Evolutionary conservation across 2,329 filamentous ascomycete species (phyloP).

Genomic region (Gaeumannomyces tritici): DNA sequence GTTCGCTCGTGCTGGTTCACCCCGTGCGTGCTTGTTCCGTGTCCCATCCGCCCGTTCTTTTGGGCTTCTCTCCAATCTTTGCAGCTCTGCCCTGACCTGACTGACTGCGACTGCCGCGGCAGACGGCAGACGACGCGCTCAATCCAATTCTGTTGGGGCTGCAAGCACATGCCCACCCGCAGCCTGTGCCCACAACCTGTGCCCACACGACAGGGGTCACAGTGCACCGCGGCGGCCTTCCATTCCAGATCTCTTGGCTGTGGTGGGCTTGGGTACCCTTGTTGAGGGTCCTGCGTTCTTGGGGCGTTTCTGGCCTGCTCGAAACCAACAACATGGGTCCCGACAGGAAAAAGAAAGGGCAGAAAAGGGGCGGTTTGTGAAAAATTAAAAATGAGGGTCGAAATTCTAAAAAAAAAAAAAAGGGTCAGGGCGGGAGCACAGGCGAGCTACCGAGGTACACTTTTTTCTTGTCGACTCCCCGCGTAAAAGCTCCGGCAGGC

Average conservation of each 20-base stretch:
- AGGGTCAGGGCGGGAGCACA: background rate
- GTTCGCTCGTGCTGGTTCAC: too few relatives aligned
- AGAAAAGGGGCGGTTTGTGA: background rate
- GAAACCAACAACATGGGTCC: background rate
- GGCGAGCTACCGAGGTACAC: too few relatives aligned
- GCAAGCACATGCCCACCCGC: background rate
- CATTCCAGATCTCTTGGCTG: background rate
- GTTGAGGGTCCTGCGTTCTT: background rate
- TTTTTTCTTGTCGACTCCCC: background rate
- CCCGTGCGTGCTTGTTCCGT: too few relatives aligned
- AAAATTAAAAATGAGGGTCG: background rate
- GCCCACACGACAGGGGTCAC: background rate
- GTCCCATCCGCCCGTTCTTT: too few relatives aligned
- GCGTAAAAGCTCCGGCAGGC: background rate
- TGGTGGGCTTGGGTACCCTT: background rate
- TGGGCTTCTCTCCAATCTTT: too few relatives aligned
- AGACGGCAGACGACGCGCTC: too few relatives aligned
- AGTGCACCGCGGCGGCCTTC: background rate
- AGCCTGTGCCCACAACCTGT: too few relatives aligned
- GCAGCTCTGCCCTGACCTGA: too few relatives aligned
- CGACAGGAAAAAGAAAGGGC: background rate
- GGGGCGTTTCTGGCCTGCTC: background rate
- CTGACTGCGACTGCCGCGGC: too few relatives aligned
- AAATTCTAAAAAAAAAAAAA: background rate
- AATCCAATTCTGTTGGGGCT: background rate